Evolutionary conservation across 805 yeast genomes (phyloP).

Genomic region (Metschnikowia henanensis): DNA sequence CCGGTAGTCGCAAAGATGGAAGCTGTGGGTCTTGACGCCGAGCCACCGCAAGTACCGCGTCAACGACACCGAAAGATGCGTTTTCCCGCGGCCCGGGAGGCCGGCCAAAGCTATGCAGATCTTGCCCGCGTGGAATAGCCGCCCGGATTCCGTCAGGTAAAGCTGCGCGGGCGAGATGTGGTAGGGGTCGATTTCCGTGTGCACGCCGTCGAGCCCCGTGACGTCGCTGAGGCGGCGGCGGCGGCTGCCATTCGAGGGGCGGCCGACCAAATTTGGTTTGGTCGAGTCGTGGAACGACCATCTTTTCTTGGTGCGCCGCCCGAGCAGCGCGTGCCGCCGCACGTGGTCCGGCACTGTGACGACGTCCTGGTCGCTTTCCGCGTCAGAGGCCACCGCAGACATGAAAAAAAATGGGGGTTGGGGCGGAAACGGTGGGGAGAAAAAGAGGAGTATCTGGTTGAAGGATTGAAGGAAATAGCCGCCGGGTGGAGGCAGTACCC

Average conservation of each 20-base stretch:
- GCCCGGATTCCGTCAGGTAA: slow-evolving; percentile 89
- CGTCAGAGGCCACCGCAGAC: slow-evolving; percentile 33
- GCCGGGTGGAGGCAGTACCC: neutral
- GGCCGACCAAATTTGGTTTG: slow-evolving; percentile 38
- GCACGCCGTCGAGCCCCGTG: slow-evolving; percentile 58
- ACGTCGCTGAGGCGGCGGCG: slow-evolving; percentile 40
- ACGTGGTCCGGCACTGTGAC: slow-evolving; percentile 37
- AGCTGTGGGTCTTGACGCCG: slow-evolving; percentile 81
- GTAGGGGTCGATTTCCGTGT: slow-evolving; percentile 55
- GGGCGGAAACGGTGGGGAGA: neutral
- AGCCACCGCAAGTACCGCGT: slow-evolving; percentile 94
- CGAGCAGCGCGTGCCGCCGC: slow-evolving; percentile 26
- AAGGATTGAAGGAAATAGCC: neutral
- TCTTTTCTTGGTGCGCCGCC: slow-evolving; percentile 38
- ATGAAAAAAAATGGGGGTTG: neutral
- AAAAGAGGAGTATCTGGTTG: too few species aligned
- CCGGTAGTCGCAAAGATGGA: slow-evolving; percentile 87
- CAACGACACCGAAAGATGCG: slow-evolving; percentile 86
- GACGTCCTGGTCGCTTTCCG: slow-evolving; percentile 32
- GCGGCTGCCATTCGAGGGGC: slow-evolving; percentile 27
- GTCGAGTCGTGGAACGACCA: slow-evolving; percentile 43
- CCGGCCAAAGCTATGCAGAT: slow-evolving; percentile 88
- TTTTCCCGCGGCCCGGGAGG: slow-evolving; percentile 94
- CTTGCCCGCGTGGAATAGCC: slow-evolving; percentile 93
- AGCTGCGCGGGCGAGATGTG: slow-evolving; percentile 89